phyloP scores from a whole-genome alignment of 1,139 yeast genomes.

The Debaryomycetaceae sp. region DNA sequence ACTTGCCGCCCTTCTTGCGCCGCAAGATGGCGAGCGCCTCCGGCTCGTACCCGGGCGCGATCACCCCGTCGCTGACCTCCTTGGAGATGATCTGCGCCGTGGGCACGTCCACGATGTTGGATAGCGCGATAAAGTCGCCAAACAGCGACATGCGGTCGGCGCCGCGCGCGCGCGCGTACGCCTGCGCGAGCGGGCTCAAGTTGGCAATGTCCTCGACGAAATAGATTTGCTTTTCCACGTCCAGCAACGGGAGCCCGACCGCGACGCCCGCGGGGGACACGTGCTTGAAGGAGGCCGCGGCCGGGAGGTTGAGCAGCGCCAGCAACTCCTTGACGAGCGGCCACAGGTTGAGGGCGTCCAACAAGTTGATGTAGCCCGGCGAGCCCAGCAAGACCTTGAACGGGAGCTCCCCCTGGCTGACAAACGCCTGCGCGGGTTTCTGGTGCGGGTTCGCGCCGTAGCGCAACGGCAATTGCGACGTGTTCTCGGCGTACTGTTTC shows the following conservation, averaged over 20 bases:
- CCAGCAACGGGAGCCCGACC: constrained; percentile 85
- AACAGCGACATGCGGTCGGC: constrained; percentile 99
- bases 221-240: constrained; percentile 87
- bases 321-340: constrained; percentile 94
- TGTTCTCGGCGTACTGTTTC: constrained; percentile 88
- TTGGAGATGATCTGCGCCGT: constrained; percentile 95
- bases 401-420: constrained; percentile 77
- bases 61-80: constrained; percentile 97
- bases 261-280: constrained; percentile 99
- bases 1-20: constrained; percentile 94
- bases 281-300: constrained; percentile 98
- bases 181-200: constrained; percentile 92
- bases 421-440: constrained; percentile 97
- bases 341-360: constrained; percentile 97
- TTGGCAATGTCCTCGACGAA: constrained; percentile 92
- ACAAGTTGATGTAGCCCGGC: constrained; percentile 92
- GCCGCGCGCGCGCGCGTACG: constrained; percentile 98
- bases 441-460: constrained; percentile 99
- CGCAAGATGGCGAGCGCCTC: constrained; percentile 83
- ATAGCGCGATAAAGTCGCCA: constrained; percentile 95
- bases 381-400: constrained; percentile 90
- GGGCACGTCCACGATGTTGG: constrained; percentile 91
- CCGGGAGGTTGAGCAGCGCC: constrained; percentile 90
- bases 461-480: constrained; percentile 84
- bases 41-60: constrained; percentile 92